phyloP scores from a whole-genome alignment of 768 basidiomycete genomes.

The Amyloporia xantha region DNA sequence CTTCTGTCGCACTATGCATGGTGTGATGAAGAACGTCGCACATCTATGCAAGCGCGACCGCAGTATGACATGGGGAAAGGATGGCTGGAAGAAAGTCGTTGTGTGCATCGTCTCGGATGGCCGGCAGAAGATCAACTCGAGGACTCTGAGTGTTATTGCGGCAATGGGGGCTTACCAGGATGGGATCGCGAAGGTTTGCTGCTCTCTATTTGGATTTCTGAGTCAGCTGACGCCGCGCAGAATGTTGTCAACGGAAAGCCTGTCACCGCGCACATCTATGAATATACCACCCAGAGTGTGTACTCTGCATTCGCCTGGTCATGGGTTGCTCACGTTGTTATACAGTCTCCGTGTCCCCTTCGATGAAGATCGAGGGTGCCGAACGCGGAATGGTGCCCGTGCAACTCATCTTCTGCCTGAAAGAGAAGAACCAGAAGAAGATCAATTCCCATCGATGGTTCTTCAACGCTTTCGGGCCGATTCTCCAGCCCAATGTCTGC shows the following conservation, averaged over 20 bases:
- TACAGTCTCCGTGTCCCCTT: constrained; percentile 76
- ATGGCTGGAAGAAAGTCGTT: constrained; percentile 98
- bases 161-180: constrained; percentile 95
- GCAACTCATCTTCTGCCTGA: constrained; percentile 88
- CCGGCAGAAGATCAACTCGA: constrained; percentile 74
- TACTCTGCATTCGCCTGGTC: constrained; percentile 8
- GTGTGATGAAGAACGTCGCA: constrained; percentile 90
- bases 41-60: constrained; percentile 82
- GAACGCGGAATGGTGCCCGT: constrained; percentile 82
- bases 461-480: constrained; percentile 82
- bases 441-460: constrained; percentile 96
- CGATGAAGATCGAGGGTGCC: constrained; percentile 73
- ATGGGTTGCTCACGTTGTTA: constrained; percentile 7
- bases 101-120: constrained; percentile 91
- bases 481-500: constrained; percentile 88
- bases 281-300: constrained; percentile 88
- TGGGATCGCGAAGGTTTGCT: constrained; percentile 75
- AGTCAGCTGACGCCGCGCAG: constrained; percentile 21
- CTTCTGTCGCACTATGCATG: constrained; percentile 91
- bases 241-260: constrained; percentile 75
- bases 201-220: not conserved
- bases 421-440: constrained; percentile 93
- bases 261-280: constrained; percentile 87
- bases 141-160: constrained; percentile 82
- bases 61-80: constrained; percentile 96